A percentile compares a stretch with the other conserved stretches of the same genome.
phyloP scores from a whole-genome alignment of 306 rosid species.

The Crataegus laevigata region DNA sequence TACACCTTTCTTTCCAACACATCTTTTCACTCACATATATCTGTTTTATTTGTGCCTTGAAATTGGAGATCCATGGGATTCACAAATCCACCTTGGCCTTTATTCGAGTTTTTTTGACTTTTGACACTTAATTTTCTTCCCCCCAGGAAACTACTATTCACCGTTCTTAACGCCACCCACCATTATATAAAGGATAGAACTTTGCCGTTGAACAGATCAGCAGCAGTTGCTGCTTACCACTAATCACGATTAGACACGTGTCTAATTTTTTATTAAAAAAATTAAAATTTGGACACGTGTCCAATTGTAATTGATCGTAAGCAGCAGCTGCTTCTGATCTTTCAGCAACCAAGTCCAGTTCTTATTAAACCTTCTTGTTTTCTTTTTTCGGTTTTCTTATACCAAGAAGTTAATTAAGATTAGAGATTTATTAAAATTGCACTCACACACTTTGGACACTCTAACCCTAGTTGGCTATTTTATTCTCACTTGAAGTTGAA shows the following conservation, averaged over 20 bases:
- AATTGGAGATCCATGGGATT: conserved; percentile 19
- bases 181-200: background rate
- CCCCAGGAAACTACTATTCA: background rate
- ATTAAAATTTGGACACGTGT: too few species aligned
- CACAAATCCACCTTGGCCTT: conserved; percentile 7
- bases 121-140: background rate
- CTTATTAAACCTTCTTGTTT: background rate
- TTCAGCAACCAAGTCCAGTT: too few species aligned
- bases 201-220: too few species aligned
- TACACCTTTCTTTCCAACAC: conserved; percentile 8
- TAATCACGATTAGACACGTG: too few species aligned
- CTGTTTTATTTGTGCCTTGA: conserved; percentile 15
- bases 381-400: background rate
- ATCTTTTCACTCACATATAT: conserved; percentile 10
- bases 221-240: too few species aligned
- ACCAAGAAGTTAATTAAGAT: background rate
- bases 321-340: too few species aligned
- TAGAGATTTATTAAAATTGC: background rate
- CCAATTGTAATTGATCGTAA: too few species aligned
- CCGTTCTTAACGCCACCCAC: background rate
- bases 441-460: background rate
- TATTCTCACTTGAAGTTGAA: background rate
- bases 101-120: conserved; percentile 1
- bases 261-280: too few species aligned
- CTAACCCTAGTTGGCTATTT: background rate